A percentile compares a stretch with the other conserved stretches of the same genome.
Conservation (phyloP, 495 filamentous ascomycete species). For the Rhypophila decipiens region DNA sequence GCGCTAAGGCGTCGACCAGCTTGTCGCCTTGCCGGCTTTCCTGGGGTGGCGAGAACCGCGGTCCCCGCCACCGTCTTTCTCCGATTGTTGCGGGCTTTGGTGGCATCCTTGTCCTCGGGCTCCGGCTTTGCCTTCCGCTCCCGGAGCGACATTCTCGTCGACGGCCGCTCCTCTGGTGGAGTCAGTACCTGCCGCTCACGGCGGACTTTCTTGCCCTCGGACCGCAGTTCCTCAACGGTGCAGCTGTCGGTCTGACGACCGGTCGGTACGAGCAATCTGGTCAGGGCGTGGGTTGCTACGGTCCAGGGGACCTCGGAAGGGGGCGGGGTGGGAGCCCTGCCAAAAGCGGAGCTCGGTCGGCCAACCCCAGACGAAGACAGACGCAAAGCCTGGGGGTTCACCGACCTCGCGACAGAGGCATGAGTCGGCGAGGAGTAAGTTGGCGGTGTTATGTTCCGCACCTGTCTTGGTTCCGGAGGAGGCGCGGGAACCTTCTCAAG, state of each 20-base stretch:
- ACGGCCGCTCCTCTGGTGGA: conserved; percentile 27
- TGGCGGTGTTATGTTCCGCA: conserved; percentile 46
- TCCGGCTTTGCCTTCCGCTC: conserved; percentile 54
- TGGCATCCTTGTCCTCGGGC: conserved; percentile 48
- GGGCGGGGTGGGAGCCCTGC: conserved; percentile 49
- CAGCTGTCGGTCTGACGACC: conserved; percentile 66
- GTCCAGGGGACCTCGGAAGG: conserved; percentile 80
- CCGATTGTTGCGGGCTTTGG: conserved; percentile 49
- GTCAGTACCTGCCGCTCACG: conserved; percentile 53
- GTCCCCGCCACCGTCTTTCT: conserved; percentile 61
- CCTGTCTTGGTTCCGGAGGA: conserved; percentile 46
- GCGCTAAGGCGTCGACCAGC: conserved; percentile 33
- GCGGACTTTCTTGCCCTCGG: conserved; percentile 53
- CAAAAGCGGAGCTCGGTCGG: conserved; percentile 22
- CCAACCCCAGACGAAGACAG: conserved; percentile 38
- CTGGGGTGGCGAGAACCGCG: conserved; percentile 34
- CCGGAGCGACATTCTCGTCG: conserved; percentile 64
- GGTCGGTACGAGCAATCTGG: conserved; percentile 72
- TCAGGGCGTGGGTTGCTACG: conserved; percentile 70
- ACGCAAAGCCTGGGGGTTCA: conserved; percentile 51
- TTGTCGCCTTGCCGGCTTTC: conserved; percentile 15
- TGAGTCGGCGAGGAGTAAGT: conserved; percentile 71
- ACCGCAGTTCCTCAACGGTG: conserved; percentile 66
- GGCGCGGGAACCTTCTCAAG: conserved; percentile 50
- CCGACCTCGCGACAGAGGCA: conserved; percentile 69